phyloP scores from a whole-genome alignment of 441 rosid species.

The Adansonia madagascariensis region DNA sequence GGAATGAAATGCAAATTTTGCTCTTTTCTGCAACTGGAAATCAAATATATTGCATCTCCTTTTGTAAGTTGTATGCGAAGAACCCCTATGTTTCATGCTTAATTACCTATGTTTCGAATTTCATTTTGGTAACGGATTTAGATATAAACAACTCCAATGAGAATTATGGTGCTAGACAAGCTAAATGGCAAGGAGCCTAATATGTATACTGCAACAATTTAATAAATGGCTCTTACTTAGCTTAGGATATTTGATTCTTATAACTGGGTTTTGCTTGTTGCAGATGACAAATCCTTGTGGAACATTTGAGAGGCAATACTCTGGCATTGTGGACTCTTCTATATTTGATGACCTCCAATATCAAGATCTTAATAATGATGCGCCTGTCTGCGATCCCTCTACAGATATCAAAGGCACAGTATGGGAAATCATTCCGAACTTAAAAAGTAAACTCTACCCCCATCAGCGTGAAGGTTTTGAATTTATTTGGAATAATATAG shows the following conservation, averaged over 20 bases:
- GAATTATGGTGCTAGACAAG: conserved; percentile 1
- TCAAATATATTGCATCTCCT: conserved; percentile 46
- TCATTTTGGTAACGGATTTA: neutral
- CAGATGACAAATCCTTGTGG: neutral
- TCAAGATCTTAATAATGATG: conserved; percentile 23
- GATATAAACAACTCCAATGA: neutral
- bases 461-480: conserved; percentile 85
- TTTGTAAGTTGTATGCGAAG: conserved; percentile 48
- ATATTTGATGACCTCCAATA: conserved; percentile 34
- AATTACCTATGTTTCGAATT: neutral
- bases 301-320: neutral
- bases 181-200: conserved; percentile 10
- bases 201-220: neutral
- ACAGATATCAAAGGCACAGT: conserved; percentile 54
- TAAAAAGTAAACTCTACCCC: conserved; percentile 46
- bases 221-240: neutral
- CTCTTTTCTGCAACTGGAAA: conserved; percentile 51
- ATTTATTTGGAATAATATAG: conserved; percentile 79
- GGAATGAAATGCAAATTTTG: conserved; percentile 67
- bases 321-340: conserved; percentile 24
- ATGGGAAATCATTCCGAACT: conserved; percentile 72
- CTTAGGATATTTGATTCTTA: neutral
- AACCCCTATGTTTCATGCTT: conserved; percentile 3
- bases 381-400: neutral
- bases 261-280: conserved; percentile 7